Evolutionary conservation across 495 filamentous ascomycete genomes (phyloP).

Genomic region (Pyrenopolyporus hunteri): DNA sequence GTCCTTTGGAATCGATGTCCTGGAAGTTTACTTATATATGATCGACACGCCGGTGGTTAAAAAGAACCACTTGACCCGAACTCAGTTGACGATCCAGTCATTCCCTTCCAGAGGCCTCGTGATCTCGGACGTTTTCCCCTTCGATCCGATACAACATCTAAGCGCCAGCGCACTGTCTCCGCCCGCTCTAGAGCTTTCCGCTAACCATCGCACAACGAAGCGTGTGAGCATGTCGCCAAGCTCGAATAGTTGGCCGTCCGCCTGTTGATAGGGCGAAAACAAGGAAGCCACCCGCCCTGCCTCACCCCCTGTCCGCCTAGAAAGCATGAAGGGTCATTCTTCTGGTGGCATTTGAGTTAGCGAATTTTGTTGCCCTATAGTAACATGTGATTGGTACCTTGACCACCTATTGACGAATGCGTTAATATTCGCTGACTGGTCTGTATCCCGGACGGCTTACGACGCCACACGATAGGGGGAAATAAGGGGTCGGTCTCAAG

Average conservation of each 20-base stretch:
- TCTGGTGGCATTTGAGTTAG: conserved; percentile 17
- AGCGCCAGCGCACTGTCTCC: conserved; percentile 21
- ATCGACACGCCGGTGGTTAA: background rate
- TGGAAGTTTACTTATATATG: background rate
- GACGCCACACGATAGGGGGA: conserved; percentile 18
- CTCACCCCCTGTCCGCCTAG: conserved; percentile 3
- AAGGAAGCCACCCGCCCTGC: conserved; percentile 16
- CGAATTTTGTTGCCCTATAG: conserved; percentile 4
- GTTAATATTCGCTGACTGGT: conserved; percentile 3
- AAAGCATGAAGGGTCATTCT: background rate
- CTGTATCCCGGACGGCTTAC: background rate
- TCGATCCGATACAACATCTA: conserved; percentile 28
- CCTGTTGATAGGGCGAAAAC: conserved; percentile 6
- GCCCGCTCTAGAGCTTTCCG: background rate
- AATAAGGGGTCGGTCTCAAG: background rate
- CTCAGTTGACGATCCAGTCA: background rate
- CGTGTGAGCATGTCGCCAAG: conserved; percentile 20
- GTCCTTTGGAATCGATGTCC: background rate
- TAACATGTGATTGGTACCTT: conserved; percentile 7
- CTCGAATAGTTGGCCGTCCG: conserved; percentile 12
- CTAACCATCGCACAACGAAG: too few relatives aligned
- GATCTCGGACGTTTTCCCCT: conserved; percentile 8
- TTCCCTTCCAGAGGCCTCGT: background rate
- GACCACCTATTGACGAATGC: background rate
- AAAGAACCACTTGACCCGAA: background rate